These are phyloP conservation scores for Kwoniella heveanensis DNA, from an alignment of 768 basidiomycete genomes.

Conservation along the genomic window DNA sequence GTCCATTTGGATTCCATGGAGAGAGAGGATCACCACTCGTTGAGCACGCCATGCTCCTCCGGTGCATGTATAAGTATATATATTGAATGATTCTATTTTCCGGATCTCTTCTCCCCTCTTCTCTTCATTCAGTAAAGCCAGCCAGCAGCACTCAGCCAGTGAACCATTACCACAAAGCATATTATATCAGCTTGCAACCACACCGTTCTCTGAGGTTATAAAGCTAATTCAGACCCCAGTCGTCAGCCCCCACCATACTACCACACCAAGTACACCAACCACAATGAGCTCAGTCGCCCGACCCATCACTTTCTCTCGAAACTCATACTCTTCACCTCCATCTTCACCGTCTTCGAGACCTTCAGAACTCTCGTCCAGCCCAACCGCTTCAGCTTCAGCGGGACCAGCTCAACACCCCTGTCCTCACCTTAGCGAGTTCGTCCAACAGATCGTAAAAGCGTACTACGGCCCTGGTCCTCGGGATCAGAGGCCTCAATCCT, in stretches of 20 bases:
- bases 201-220: too few species aligned
- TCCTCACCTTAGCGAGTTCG: constrained; percentile 40
- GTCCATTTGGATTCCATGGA: too few species aligned
- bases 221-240: too few species aligned
- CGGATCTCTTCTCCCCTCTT: too few species aligned
- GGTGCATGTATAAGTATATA: constrained; percentile 2
- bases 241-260: too few species aligned
- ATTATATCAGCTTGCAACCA: too few species aligned
- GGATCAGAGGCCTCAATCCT: neutral
- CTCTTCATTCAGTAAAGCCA: too few species aligned
- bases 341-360: constrained; percentile 16
- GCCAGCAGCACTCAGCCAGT: too few species aligned
- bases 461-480: constrained; percentile 11
- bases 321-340: neutral
- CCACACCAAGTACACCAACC: neutral
- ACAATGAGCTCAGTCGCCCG: constrained; percentile 16
- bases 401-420: constrained; percentile 35
- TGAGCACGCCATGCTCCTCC: neutral
- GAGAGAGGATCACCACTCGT: too few species aligned
- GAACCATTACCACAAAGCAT: too few species aligned
- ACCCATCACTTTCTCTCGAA: constrained; percentile 13
- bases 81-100: neutral
- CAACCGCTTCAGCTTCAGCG: neutral
- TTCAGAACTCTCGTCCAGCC: constrained; percentile 1
- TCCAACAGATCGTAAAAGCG: constrained; percentile 27